A percentile compares a stretch with the other conserved stretches of the same genome.
Conservation (phyloP, 2,329 filamentous ascomycete species). For the Tolypocladium ovalisporum region DNA sequence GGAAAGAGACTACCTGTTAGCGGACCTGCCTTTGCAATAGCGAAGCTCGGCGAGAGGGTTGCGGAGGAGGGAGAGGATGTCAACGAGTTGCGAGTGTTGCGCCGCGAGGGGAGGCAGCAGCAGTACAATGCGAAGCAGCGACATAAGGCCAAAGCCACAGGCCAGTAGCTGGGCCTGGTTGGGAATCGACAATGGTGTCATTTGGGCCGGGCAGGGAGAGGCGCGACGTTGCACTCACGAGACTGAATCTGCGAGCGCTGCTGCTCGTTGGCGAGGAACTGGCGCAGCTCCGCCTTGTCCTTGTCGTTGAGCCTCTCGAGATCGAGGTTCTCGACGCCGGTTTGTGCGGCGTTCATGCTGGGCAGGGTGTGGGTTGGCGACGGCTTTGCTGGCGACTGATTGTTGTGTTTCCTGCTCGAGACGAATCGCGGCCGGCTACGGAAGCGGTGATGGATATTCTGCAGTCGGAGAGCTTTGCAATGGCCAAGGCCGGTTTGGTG, state of each 20-base stretch:
- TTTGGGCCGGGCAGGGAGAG: background rate
- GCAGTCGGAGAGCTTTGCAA: background rate
- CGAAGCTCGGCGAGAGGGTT: background rate
- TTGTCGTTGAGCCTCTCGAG: conserved; percentile 65
- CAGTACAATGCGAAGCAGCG: background rate
- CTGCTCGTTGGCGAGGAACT: conserved; percentile 73
- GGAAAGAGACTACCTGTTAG: conserved; percentile 8
- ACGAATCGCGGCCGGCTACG: background rate
- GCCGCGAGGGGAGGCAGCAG: background rate
- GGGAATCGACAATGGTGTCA: background rate
- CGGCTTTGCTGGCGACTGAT: background rate
- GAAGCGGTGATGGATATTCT: background rate
- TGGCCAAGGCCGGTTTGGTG: background rate
- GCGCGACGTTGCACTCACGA: conserved; percentile 34
- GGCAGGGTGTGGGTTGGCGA: background rate
- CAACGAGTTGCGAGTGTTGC: background rate
- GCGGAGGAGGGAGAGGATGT: background rate
- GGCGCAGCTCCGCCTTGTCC: conserved; percentile 80
- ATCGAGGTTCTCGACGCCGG: conserved; percentile 44
- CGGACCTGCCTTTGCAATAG: background rate
- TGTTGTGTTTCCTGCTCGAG: background rate
- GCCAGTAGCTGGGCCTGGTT: background rate
- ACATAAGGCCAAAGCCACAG: background rate
- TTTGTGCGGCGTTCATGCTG: conserved; percentile 24
- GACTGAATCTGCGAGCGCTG: conserved; percentile 64